These are phyloP conservation scores for Blumeriella jaapii DNA, from an alignment of 2,329 filamentous ascomycete species.

Conservation along the genomic window DNA sequence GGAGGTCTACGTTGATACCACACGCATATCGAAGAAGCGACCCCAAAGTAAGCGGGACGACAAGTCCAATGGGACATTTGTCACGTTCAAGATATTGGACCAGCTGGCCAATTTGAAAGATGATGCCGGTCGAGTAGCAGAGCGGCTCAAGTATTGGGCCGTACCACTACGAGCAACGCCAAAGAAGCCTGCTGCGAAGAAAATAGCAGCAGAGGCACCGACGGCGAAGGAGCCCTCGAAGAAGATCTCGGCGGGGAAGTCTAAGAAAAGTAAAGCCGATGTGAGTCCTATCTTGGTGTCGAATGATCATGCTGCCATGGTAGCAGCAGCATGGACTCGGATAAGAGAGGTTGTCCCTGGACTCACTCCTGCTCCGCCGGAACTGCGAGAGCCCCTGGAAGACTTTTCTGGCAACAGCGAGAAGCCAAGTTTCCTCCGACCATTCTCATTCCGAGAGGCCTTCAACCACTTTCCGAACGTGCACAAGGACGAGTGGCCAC, in stretches of 20 bases:
- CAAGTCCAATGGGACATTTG: constrained; percentile 22
- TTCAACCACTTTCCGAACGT: constrained; percentile 15
- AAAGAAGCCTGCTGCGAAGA: constrained; percentile 2
- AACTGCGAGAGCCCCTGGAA: constrained; percentile 1
- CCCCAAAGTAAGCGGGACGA: constrained; percentile 22
- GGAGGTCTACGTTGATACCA: constrained; percentile 7
- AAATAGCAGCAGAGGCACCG: constrained; percentile 3
- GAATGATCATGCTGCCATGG: constrained; percentile 2
- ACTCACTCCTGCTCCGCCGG: constrained; percentile 1
- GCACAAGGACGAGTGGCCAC: constrained; percentile 4
- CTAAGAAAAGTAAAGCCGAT: constrained; percentile 7
- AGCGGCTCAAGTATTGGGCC: constrained; percentile 16
- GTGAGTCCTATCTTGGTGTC: neutral
- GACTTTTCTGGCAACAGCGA: neutral
- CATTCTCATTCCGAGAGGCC: constrained; percentile 8
- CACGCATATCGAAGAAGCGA: constrained; percentile 7
- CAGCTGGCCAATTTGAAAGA: constrained; percentile 16
- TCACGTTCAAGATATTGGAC: constrained; percentile 25
- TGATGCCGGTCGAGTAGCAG: constrained; percentile 10
- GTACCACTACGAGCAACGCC: constrained; percentile 3
- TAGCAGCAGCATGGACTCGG: constrained; percentile 7
- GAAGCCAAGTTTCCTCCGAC: constrained; percentile 3
- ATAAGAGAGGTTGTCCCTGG: constrained; percentile 9
- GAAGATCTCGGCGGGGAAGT: neutral
- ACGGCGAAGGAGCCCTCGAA: neutral